A percentile compares a stretch with the other conserved stretches of the same genome.
Conservation (phyloP, 768 basidiomycete species). For the Amanita fuliginea region DNA sequence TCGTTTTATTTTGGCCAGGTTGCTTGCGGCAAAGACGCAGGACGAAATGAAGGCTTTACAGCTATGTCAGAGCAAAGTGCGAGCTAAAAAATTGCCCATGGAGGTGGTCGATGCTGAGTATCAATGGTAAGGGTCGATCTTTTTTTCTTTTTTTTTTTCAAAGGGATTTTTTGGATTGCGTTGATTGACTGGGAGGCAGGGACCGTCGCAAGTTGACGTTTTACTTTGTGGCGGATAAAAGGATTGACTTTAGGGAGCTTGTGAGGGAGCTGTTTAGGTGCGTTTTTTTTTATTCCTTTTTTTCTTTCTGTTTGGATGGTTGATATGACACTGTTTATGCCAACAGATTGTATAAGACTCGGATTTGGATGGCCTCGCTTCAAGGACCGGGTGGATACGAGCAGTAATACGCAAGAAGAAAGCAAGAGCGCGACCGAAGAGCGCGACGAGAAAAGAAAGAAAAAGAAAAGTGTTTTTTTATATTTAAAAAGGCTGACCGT, state of each 20-base stretch:
- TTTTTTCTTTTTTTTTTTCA: background rate
- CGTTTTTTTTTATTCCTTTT: background rate
- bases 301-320: background rate
- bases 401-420: slow-evolving; percentile 12
- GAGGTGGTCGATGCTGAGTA: slow-evolving; percentile 98
- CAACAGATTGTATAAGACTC: slow-evolving; percentile 66
- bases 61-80: slow-evolving; percentile 84
- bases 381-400: slow-evolving; percentile 37
- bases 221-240: slow-evolving; percentile 93
- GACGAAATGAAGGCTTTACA: slow-evolving; percentile 91
- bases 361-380: slow-evolving; percentile 92
- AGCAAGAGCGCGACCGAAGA: too few species aligned
- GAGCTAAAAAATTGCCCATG: slow-evolving; percentile 94
- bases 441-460: background rate
- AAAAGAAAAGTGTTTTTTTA: background rate
- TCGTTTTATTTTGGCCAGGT: slow-evolving; percentile 25
- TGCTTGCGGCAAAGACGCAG: slow-evolving; percentile 71
- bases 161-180: background rate
- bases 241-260: slow-evolving; percentile 94
- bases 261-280: slow-evolving; percentile 91
- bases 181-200: slow-evolving; percentile 29
- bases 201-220: slow-evolving; percentile 97
- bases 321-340: too few species aligned
- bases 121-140: slow-evolving; percentile 68
- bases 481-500: too few species aligned